Evolutionary conservation across 2,329 filamentous ascomycete genomes (phyloP), one percentile per base, ranked within the genome.

Genomic region (Pseudogymnoascus sp.): DNA sequence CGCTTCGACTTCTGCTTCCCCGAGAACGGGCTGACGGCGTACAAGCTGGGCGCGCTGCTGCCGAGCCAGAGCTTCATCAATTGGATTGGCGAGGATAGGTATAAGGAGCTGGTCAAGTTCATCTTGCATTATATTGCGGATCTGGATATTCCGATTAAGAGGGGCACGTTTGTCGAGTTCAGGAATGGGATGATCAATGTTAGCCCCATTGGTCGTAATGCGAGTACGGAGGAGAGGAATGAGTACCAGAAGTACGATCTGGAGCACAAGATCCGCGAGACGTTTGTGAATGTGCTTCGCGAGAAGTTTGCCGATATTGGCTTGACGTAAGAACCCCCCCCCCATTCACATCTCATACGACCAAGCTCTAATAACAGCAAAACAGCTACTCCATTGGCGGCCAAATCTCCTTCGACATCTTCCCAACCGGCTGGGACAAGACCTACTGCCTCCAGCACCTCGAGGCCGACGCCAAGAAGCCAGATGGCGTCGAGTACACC

Each of bases 1-100:
- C 87, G 98, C 72, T 99, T 99, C 81, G 95, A 99, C 82, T 99
- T 91, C 80, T 95, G 89, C 84, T 99, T 99, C 80, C 82, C 92
- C 64, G 95, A 99, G 81, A 99, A 99, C 79, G 95, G 95, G 10
- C 85, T 99, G 69, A 96, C 90, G 1, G 95, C 93, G 46, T 96
- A 84, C 82, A 91, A 92, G 73, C 79, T 93, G 72, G 95, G 93
- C 71, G 78, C 87, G 75, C 82, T 84, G 62, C 85, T 98, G 64
- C 81, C 88, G 1, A 87, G 86, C 72, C 89, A 89, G 78, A 91
- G 85, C 78, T 99, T 98, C 84, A 96, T 98, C 80, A 77, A 85
- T 70, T 96, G 88, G 88, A 82, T 98, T 67, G 95, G 95, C 68
- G 93, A 99, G 82, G 80, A 80, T 19, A 82, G 83, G 71, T 95